Base-by-base conservation (phyloP, 371 early-diverging fungal species). In the Rhizopus stolonifer region DNA sequence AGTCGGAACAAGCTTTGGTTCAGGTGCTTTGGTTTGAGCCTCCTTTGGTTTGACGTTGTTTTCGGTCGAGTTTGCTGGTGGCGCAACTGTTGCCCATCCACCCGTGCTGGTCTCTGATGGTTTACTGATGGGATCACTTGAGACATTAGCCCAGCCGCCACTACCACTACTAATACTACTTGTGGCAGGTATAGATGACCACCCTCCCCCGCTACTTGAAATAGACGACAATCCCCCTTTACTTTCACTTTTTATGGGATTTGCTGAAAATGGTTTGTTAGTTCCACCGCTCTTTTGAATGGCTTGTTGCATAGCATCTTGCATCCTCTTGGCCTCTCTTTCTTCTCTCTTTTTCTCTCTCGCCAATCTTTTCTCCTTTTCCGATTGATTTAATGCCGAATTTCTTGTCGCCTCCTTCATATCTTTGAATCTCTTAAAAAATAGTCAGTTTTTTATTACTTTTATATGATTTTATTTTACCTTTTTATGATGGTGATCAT, bases 401-500 rank as follows among this genome's bases (percentile, higher is more conserved):
- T 73, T 74, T n/a, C 77, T 67, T 10, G 76, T 66, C 7, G 59
- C 64, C 15, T 85, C 81, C 57, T 85, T 81, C 90, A 90, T 87
- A 29, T 90, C 90, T 56, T 87, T 88, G 69, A 90, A 87, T 26
- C 90, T 69, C 86, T 86, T 43, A 36, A 46, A 15, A 21, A n/a
- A 7, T 9, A 15, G 34, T 39, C 22, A 49, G 25, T 46, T 9
- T 13, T 22, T 7, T 3, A 2, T 17, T 7, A 21, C 42, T 17
- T 43, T 1, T 54, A 2, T 15, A 5, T 46, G 13, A 26, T 45
- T 33, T 31, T 15, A 11, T 23, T 32, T 21, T 64, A 81, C 84
- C 78, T 84, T 86, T 49, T 79, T 72, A 63, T 90, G 91, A 59
- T 88, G 80, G 64, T 90, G 91, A 57, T 90, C 91, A 49, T 90